Evolutionary conservation across 768 basidiomycete genomes (phyloP), one percentile per base, ranked within the genome.

Genomic region (Serpula lacrymans): DNA sequence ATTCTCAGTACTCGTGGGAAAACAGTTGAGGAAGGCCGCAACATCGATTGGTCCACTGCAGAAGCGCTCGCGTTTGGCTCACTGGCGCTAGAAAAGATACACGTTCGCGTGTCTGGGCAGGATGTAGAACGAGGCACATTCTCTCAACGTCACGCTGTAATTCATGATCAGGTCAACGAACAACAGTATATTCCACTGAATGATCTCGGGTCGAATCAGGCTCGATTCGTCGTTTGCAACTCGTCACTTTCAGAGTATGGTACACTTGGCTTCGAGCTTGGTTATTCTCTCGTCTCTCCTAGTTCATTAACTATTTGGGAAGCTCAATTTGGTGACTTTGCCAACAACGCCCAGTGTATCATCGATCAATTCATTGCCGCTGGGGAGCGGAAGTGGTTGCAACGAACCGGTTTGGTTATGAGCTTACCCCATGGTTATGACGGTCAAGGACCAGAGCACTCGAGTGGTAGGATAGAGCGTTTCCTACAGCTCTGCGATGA

Each of bases 51-150:
- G 92, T 87, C 95, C 2, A 99, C 95, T 16, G 95, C 96, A 30
- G 96, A 99, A 67, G 92, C 96, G 0, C 82, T 99, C 39, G 96
- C 96, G 1, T 89, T 98, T 55, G 96, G 95, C 43, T 76, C 92
- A 5, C 82, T 99, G 28, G 89, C 88, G 8, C 74, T 96, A 29
- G 94, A 98, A 65, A 88, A 88, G 53, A 85, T 84, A 37, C 93
- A 98, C 60, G 88, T 99, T 34, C 88, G 95, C 47, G 72, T 99
- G 2, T 96, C 93, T 1, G 95, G 95, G 22, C 96, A 99, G 67
- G 95, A 99, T 60, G 95, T 98, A 39, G 95, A 99, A 67, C 87
- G 95, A 58, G 95, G 95, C 23, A 99, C 95, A 3, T 99, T 99
- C 77, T 97, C 94, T 11, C 95, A 99, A 59, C 86, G 95, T 32